Percentiles rank a stretch among this genome's conserved stretches.
These are phyloP conservation scores for Dioscorea dumetorum DNA, from an alignment of 106 monocot species.

Conservation along the genomic window DNA sequence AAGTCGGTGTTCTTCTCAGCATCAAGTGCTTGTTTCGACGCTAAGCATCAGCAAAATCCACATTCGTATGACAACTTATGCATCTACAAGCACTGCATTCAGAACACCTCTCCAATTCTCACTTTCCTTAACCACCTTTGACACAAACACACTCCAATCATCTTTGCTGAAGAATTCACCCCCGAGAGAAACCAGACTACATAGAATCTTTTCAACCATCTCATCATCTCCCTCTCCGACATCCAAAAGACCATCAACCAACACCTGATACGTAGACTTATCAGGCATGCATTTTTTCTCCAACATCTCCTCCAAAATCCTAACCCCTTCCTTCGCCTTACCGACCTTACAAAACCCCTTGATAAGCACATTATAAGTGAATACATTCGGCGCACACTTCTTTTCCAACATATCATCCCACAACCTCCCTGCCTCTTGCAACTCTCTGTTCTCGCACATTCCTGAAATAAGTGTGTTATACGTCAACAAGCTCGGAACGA, in stretches of 20 bases:
- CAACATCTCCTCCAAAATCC: constrained; percentile 63
- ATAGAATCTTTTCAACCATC: constrained; percentile 20
- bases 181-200: constrained; percentile 4
- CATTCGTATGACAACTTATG: too few relatives aligned
- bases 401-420: constrained; percentile 90
- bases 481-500: constrained; percentile 46
- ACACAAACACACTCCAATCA: constrained; percentile 33
- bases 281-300: constrained; percentile 33
- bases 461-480: constrained; percentile 75
- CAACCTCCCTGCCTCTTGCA: constrained; percentile 72
- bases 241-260: constrained; percentile 50
- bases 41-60: too few relatives aligned
- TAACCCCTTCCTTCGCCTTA: constrained; percentile 44
- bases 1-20: too few relatives aligned
- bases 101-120: constrained; percentile 20
- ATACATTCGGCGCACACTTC: constrained; percentile 45
- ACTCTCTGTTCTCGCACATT: constrained; percentile 70
- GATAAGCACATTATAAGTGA: constrained; percentile 73
- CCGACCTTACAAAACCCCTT: constrained; percentile 64
- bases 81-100: constrained; percentile 16
- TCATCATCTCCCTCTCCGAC: constrained; percentile 30
- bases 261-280: constrained; percentile 25
- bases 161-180: constrained; percentile 19
- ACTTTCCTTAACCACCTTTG: constrained; percentile 15
- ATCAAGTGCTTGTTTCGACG: too few relatives aligned